Conservation (phyloP, 192 early-diverging fungal genomes). For the Ramicandelaber brevisporus region DNA sequence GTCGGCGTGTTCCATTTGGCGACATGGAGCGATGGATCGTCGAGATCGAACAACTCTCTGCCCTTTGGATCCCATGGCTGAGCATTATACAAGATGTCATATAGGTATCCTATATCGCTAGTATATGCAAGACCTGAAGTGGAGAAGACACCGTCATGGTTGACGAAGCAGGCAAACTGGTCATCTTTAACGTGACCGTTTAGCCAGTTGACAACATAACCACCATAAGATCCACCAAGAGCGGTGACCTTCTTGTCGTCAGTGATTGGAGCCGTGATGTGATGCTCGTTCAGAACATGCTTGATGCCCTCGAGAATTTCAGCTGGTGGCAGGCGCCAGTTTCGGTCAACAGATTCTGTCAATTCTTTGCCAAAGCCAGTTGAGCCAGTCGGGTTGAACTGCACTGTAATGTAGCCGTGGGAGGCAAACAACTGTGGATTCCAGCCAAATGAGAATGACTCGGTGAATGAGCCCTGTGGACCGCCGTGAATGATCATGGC, state of each 20-base stretch:
- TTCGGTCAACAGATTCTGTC: conserved; percentile 34
- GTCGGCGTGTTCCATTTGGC: conserved; percentile 54
- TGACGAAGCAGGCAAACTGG: conserved; percentile 29
- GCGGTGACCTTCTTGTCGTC: conserved; percentile 25
- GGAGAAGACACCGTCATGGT: conserved; percentile 47
- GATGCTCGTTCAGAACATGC: conserved; percentile 19
- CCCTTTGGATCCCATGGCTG: conserved; percentile 22
- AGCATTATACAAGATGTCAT: conserved; percentile 44
- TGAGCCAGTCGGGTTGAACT: conserved; percentile 57
- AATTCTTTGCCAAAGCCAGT: conserved; percentile 56
- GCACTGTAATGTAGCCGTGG: conserved; percentile 39
- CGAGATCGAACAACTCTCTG: conserved; percentile 25
- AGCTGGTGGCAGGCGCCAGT: conserved; percentile 50
- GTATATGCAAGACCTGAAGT: conserved; percentile 28
- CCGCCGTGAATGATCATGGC: conserved; percentile 65
- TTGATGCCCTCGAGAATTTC: conserved; percentile 49
- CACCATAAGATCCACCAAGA: conserved; percentile 45
- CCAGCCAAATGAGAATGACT: conserved; percentile 35
- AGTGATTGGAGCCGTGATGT: conserved; percentile 17
- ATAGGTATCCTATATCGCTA: conserved; percentile 59
- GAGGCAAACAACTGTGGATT: conserved; percentile 47
- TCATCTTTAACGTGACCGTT: conserved; percentile 37
- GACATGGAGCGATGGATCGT: conserved; percentile 38
- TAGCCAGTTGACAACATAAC: conserved; percentile 56
- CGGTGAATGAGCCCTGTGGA: conserved; percentile 40